Conservation (phyloP, 305 asterid species). For the Fraxinus baroniana region DNA sequence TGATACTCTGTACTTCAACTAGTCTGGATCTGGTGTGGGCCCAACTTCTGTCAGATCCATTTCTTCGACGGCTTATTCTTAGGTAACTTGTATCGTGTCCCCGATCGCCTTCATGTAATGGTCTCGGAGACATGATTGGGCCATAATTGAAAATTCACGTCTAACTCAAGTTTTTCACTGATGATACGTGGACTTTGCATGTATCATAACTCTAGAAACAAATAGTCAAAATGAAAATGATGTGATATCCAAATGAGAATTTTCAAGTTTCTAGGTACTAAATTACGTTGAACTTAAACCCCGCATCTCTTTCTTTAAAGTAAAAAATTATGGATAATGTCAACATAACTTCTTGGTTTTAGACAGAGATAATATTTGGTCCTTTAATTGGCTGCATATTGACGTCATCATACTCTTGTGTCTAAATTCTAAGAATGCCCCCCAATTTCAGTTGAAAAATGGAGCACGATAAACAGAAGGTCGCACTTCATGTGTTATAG, state of each 20-base stretch:
- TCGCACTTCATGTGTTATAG: not conserved
- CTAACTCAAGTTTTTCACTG: not conserved
- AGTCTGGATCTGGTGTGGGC: constrained; percentile 91
- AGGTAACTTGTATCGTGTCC: constrained; percentile 47
- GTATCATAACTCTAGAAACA: constrained; percentile 41
- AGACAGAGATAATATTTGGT: not conserved
- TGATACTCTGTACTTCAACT: constrained; percentile 75
- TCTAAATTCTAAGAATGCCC: not conserved
- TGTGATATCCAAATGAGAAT: not conserved
- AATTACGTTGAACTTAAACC: constrained; percentile 2
- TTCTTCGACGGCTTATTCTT: constrained; percentile 81
- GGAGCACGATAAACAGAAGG: not conserved
- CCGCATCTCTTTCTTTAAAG: not conserved
- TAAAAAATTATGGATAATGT: not conserved
- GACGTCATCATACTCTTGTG: not conserved
- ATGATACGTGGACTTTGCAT: constrained; percentile 23
- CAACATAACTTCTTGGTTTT: not conserved
- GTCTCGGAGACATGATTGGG: not conserved
- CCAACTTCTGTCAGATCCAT: constrained; percentile 82
- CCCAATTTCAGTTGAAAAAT: not conserved
- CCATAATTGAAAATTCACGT: not conserved
- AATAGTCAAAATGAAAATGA: constrained; percentile 1
- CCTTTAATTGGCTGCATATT: not conserved
- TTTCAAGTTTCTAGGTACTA: constrained; percentile 12
- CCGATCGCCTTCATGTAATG: not conserved